phyloP scores from a whole-genome alignment of 768 basidiomycete species.

The Suillus placidus region DNA sequence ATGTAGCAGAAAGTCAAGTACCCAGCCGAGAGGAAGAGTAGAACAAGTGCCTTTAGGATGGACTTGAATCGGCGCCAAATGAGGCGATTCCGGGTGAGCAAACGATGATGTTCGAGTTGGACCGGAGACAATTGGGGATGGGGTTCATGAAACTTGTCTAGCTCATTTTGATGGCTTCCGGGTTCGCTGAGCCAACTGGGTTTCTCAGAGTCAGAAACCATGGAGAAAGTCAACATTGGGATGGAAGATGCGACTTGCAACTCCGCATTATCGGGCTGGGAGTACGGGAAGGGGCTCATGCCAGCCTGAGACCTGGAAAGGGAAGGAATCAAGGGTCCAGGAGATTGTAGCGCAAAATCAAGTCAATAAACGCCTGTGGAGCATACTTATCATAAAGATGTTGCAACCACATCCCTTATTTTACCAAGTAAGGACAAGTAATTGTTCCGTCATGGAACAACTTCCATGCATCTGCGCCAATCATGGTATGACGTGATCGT shows the following conservation, averaged over 20 bases:
- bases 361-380: too few species aligned
- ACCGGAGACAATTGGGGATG: neutral
- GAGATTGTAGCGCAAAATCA: too few species aligned
- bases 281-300: neutral
- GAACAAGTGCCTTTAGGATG: slow-evolving; percentile 20
- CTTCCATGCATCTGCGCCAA: too few species aligned
- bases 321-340: too few species aligned
- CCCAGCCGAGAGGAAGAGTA: slow-evolving; percentile 30
- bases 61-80: slow-evolving; percentile 17
- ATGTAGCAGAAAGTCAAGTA: slow-evolving; percentile 34
- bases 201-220: neutral
- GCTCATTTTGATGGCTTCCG: neutral
- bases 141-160: neutral
- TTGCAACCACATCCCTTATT: neutral
- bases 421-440: too few species aligned
- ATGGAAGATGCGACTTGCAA: neutral
- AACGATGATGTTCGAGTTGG: neutral
- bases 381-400: neutral
- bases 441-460: too few species aligned
- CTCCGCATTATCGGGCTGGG: neutral
- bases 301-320: neutral
- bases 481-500: neutral
- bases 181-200: neutral
- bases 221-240: neutral
- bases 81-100: neutral